Conservation (phyloP, 148 eudicot genomes). For the Vaccinium macrocarpon region DNA sequence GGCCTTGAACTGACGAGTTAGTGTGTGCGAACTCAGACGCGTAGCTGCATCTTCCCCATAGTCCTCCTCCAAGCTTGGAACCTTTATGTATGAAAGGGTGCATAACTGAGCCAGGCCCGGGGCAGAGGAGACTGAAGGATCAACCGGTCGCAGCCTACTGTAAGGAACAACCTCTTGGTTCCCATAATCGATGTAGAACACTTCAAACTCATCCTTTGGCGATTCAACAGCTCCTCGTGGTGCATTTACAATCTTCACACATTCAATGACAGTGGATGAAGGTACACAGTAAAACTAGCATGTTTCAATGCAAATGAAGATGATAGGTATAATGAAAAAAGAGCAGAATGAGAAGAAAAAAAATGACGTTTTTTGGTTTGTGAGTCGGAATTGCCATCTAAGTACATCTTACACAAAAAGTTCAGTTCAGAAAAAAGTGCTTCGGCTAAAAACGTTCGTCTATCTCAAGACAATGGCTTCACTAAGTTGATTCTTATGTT, state of each 20-base stretch:
- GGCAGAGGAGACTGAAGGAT: slow-evolving; percentile 58
- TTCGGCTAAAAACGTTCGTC: background rate
- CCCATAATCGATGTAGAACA: slow-evolving; percentile 90
- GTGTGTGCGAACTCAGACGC: slow-evolving; percentile 54
- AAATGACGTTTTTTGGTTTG: background rate
- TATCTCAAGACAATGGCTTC: background rate
- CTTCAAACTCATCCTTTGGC: slow-evolving; percentile 68
- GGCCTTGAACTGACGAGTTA: slow-evolving; percentile 60
- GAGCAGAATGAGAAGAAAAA: background rate
- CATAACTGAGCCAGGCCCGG: slow-evolving; percentile 86
- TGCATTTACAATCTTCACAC: slow-evolving; percentile 50
- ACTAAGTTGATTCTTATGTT: background rate
- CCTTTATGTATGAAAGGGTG: slow-evolving; percentile 77
- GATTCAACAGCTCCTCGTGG: slow-evolving; percentile 69
- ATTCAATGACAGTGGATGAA: background rate
- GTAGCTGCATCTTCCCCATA: slow-evolving; percentile 86
- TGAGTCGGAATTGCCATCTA: background rate
- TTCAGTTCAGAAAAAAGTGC: background rate
- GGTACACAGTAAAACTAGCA: background rate
- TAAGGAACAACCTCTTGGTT: slow-evolving; percentile 84
- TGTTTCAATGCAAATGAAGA: background rate
- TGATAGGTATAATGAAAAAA: too few species aligned
- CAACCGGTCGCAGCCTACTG: slow-evolving; percentile 61
- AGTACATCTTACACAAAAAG: background rate
- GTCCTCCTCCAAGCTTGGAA: slow-evolving; percentile 76